Evolutionary conservation across 208 protist genomes (phyloP).

Genomic region (Trypanosoma lewisi): DNA sequence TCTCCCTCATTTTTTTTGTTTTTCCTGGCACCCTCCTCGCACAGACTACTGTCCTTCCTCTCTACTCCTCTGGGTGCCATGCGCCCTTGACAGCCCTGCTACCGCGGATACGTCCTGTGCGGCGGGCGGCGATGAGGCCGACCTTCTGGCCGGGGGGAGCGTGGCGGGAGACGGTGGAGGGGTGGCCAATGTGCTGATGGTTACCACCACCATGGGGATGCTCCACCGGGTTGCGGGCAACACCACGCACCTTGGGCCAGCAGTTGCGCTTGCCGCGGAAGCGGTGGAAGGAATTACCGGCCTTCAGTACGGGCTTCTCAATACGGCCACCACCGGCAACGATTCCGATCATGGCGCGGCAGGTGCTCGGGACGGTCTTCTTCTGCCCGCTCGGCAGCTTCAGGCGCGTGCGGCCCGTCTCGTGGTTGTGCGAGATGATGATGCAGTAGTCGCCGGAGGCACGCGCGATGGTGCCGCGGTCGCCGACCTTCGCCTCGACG

Average conservation of each 20-base stretch:
- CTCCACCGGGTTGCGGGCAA: slow-evolving; percentile 98
- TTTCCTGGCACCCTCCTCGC: too few relatives aligned
- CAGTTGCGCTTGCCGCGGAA: slow-evolving; percentile 98
- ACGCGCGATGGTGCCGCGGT: slow-evolving; percentile 95
- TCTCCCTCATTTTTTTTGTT: too few relatives aligned
- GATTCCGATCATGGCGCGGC: slow-evolving; percentile 98
- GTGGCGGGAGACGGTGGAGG: slow-evolving; percentile 91
- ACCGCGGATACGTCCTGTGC: slow-evolving; percentile 96
- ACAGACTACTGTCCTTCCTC: too few relatives aligned
- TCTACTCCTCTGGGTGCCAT: slow-evolving; percentile 88
- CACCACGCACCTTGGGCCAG: slow-evolving; percentile 99
- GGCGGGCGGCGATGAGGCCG: slow-evolving; percentile 98
- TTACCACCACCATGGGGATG: slow-evolving; percentile 99
- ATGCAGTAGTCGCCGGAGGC: slow-evolving; percentile 97
- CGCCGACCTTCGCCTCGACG: slow-evolving; percentile 96
- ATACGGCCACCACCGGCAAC: slow-evolving; percentile 98
- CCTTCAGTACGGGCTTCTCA: slow-evolving; percentile 99
- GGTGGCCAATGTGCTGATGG: slow-evolving; percentile 99
- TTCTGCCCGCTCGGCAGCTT: slow-evolving; percentile 98
- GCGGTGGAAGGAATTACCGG: slow-evolving; percentile 98
- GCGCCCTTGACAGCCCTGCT: slow-evolving; percentile 84
- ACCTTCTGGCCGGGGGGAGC: slow-evolving; percentile 96
- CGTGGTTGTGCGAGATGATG: slow-evolving; percentile 96
- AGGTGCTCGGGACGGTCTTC: slow-evolving; percentile 93
- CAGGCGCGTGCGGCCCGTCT: slow-evolving; percentile 95